These are phyloP conservation scores for Cyclotella choctawhatcheeana DNA, from an alignment of 108 stramenopile genomes.

Conservation along the genomic window DNA sequence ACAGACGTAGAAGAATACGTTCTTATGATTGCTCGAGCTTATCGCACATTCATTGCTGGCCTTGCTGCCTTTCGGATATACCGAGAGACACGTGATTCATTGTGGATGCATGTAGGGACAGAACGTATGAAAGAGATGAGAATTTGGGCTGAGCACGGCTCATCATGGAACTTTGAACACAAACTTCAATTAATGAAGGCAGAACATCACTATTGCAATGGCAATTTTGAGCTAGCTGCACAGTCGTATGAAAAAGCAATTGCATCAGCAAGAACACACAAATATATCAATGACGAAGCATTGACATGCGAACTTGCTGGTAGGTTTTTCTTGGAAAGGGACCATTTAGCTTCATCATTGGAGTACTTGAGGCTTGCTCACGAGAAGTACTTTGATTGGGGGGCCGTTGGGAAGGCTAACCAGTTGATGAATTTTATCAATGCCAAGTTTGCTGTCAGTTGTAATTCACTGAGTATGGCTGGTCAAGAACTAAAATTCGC, in stretches of 20 bases:
- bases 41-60: conserved; percentile 9
- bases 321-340: conserved; percentile 16
- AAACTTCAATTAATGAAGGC: conserved; percentile 19
- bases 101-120: neutral
- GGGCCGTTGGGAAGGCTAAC: too few species aligned
- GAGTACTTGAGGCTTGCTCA: conserved; percentile 19
- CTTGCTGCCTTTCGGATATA: conserved; percentile 16
- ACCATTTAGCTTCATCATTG: neutral
- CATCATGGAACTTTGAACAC: conserved; percentile 31
- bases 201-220: conserved; percentile 14
- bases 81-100: neutral
- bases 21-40: neutral
- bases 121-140: neutral
- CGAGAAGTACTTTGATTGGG: conserved; percentile 23
- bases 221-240: conserved; percentile 11
- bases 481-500: too few species aligned
- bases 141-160: conserved; percentile 2
- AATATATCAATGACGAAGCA: conserved; percentile 27
- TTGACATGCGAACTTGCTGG: conserved; percentile 23
- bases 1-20: neutral
- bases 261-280: conserved; percentile 12
- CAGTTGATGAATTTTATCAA: too few species aligned
- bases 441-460: too few species aligned
- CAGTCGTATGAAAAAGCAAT: conserved; percentile 18
- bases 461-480: too few species aligned